Conservation (phyloP, 441 rosid genomes). For the Pelargonium fulgidum region DNA sequence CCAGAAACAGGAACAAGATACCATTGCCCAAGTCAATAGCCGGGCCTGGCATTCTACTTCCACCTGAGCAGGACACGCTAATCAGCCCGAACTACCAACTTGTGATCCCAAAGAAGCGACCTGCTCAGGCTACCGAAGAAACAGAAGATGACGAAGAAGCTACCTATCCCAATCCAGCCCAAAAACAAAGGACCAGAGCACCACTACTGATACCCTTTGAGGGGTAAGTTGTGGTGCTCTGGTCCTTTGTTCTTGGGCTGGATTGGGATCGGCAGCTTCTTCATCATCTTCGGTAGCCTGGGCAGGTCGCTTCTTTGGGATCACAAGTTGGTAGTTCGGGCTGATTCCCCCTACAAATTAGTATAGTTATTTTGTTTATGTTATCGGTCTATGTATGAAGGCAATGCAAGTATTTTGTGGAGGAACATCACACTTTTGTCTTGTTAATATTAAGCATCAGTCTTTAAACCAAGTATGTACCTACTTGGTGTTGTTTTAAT, state of each 20-base stretch:
- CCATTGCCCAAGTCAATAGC: constrained; percentile 70
- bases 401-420: too few relatives aligned
- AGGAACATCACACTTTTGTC: too few relatives aligned
- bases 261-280: constrained; percentile 45
- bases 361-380: too few relatives aligned
- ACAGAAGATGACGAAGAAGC: constrained; percentile 67
- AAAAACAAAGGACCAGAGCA: constrained; percentile 42
- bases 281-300: constrained; percentile 62
- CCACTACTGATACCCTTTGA: constrained; percentile 46
- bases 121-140: constrained; percentile 52
- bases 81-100: constrained; percentile 75
- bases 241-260: constrained; percentile 43
- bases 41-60: constrained; percentile 66
- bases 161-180: constrained; percentile 43
- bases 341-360: too few relatives aligned
- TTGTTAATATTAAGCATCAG: too few relatives aligned
- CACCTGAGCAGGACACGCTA: constrained; percentile 76
- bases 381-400: too few relatives aligned
- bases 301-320: constrained; percentile 52
- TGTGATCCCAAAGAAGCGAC: constrained; percentile 49
- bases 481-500: too few relatives aligned
- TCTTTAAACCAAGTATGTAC: too few relatives aligned
- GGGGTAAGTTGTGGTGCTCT: constrained; percentile 47
- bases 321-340: constrained; percentile 68
- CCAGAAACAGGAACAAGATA: constrained; percentile 72